Evolutionary conservation across 306 rosid genomes (phyloP), one percentile per base, ranked within the genome.

Genomic region (Glycyrrhiza uralensis): DNA sequence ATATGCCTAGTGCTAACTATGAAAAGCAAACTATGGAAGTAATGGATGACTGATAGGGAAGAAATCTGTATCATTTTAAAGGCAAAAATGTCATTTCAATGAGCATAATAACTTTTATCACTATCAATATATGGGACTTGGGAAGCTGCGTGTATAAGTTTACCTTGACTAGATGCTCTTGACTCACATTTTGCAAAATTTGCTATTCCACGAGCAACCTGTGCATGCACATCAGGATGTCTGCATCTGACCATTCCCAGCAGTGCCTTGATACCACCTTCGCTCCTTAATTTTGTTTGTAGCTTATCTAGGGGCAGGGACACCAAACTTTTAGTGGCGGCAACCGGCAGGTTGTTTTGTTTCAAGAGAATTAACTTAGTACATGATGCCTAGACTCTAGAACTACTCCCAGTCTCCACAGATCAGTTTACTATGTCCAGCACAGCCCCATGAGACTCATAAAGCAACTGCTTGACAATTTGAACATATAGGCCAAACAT

Each of bases 161-260:
- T 85, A 92, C 99, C 99, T 88, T 89, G 97, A 42, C 85, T 86
- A 46, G 96, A 89, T 17, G 96, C 96, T 81, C 97, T 89, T 32
- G 97, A 95, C 76, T 95, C 99, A 26, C 99, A 95, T 80, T 95
- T 95, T 0, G 99, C 97, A 9, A 85, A 95, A 80, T 95, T 92
- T 0, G 99, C 99, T 72, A 95, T 89, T 80, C 99, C 99, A 38
- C 99, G 96, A 66, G 99, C 97, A 81, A 91, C 96, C 83, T 95
- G 99, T 19, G 99, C 99, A 69, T 91, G 96, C 47, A 95, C 99
- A 80, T 95, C 99, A 42, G 96, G 93, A 85, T 95, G 99, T 45
- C 83, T 87, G 78, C 97, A 86, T 82, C 97, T 85, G 81, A 95
- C 89, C 99, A 95, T 95, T 76, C 99, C 96, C 44, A 95, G 82